phyloP scores from a whole-genome alignment of 345 rosid species.

The Mangifera indica region DNA sequence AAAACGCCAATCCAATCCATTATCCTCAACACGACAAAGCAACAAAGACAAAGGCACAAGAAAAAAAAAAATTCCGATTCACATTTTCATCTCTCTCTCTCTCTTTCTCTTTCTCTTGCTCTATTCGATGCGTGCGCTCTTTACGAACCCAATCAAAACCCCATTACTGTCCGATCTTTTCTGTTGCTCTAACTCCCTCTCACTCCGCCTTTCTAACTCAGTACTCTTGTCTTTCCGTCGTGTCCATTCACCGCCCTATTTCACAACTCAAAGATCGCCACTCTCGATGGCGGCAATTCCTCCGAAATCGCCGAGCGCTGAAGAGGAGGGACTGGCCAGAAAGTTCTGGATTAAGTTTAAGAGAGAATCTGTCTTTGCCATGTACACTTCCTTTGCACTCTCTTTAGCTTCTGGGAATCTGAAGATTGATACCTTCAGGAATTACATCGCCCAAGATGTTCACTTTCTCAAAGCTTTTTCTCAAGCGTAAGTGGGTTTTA shows the following conservation, averaged over 20 bases:
- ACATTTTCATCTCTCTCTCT: not conserved
- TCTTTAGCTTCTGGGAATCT: conserved; percentile 80
- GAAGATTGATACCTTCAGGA: conserved; percentile 62
- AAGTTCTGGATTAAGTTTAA: conserved; percentile 73
- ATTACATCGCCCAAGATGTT: conserved; percentile 78
- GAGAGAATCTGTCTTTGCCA: conserved; percentile 59
- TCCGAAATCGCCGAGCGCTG: conserved; percentile 26
- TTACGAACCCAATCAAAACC: conserved; percentile 26
- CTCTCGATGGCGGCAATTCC: conserved; percentile 41
- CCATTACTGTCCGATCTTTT: conserved; percentile 16
- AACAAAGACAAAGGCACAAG: too few species aligned
- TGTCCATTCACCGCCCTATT: conserved; percentile 10
- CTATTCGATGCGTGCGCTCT: conserved; percentile 44
- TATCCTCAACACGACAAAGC: too few species aligned
- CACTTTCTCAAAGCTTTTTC: conserved; percentile 86
- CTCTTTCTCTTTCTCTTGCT: not conserved
- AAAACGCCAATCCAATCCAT: too few species aligned
- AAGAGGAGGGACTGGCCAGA: conserved; percentile 58
- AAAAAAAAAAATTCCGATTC: too few species aligned
- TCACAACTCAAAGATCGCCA: conserved; percentile 34
- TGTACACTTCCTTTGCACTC: conserved; percentile 73
- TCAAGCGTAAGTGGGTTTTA: conserved; percentile 66
- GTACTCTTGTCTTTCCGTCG: conserved; percentile 18
- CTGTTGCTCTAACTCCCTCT: conserved; percentile 19
- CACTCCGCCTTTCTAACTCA: conserved; percentile 23